Evolutionary conservation across 2,329 filamentous ascomycete genomes (phyloP), one percentile per base, ranked within the genome.

Genomic region (Chaetomiaceae sp.): DNA sequence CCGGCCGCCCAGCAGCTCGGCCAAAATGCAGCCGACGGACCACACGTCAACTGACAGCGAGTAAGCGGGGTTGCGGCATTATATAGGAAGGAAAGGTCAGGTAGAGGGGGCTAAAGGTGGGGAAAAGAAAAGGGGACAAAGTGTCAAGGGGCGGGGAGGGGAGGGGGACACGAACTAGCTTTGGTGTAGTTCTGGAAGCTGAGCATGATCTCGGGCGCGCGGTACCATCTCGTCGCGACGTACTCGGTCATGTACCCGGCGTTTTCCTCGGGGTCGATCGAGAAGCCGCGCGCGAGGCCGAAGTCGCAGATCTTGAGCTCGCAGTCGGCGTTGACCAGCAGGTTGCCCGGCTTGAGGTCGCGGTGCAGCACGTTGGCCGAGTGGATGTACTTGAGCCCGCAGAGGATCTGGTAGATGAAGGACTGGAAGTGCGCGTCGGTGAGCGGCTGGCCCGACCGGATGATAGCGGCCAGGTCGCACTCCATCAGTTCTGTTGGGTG

Each of bases 101-200:
- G n/a, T n/a, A n/a, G n/a, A n/a, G n/a, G n/a, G n/a, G n/a, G n/a
- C n/a, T n/a, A n/a, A n/a, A n/a, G n/a, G n/a, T n/a, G n/a, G n/a
- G n/a, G n/a, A n/a, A n/a, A n/a, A n/a, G n/a, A n/a, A n/a, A n/a
- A n/a, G n/a, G n/a, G n/a, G n/a, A n/a, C n/a, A n/a, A n/a, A n/a
- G n/a, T n/a, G n/a, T n/a, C n/a, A n/a, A n/a, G n/a, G n/a, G n/a
- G n/a, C n/a, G n/a, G n/a, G n/a, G n/a, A n/a, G n/a, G n/a, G n/a
- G n/a, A n/a, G n/a, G n/a, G n/a, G n/a, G n/a, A n/a, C n/a, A 91
- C 90, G 47, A 81, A 97, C 93, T 98, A 58, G 93, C 93, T 88
- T 98, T 98, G 61, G 93, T 98, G 70, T 98, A 98, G 73, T 89
- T 96, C 70, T 97, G 91, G 80, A 98, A 98, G 74, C 89, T 96